Conservation (phyloP, 2,329 filamentous ascomycete species). For the Colletotrichum scovillei region DNA sequence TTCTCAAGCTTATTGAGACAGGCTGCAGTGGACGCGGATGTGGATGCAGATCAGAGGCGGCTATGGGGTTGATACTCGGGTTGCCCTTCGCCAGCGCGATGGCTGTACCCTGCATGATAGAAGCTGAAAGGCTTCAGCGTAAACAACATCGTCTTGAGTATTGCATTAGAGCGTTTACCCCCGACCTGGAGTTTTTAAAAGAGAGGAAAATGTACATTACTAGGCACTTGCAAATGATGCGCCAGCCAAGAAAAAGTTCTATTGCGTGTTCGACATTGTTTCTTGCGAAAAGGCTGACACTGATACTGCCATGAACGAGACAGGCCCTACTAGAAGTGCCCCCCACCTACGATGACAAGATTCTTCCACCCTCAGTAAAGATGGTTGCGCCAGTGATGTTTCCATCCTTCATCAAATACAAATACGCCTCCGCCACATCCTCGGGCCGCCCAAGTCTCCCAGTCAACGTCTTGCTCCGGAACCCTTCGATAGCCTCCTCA, state of each 20-base stretch:
- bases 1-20: background rate
- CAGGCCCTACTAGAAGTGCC: too few relatives aligned
- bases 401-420: conserved; percentile 56
- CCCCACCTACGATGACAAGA: background rate
- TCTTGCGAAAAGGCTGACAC: too few relatives aligned
- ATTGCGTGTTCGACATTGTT: too few relatives aligned
- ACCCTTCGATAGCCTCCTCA: background rate
- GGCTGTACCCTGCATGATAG: background rate
- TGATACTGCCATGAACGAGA: too few relatives aligned
- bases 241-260: background rate
- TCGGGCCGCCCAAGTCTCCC: conserved; percentile 40
- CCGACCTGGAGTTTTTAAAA: background rate
- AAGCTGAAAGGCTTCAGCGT: background rate
- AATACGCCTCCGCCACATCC: conserved; percentile 55
- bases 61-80: background rate
- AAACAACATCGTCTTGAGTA: background rate
- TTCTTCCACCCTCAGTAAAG: conserved; percentile 39
- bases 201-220: background rate
- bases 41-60: background rate
- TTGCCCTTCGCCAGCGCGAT: background rate
- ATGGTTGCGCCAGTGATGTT: conserved; percentile 49
- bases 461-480: background rate
- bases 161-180: background rate
- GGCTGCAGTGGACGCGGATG: background rate
- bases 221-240: background rate